Conservation (phyloP, 306 rosid genomes). For the Begonia peltatifolia region DNA sequence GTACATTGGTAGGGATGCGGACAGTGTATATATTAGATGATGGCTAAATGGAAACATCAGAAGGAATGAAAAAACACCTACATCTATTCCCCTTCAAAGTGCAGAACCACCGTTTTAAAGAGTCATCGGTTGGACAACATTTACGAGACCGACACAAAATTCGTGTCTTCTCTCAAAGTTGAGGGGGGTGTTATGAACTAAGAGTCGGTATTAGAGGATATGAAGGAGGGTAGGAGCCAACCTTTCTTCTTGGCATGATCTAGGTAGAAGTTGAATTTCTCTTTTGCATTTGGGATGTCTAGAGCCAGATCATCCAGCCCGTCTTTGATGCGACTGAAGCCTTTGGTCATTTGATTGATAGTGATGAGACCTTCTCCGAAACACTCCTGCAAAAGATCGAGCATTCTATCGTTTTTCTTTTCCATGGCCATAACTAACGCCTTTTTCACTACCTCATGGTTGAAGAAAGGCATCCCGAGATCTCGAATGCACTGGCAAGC, state of each 20-base stretch:
- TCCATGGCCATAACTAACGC: conserved; percentile 98
- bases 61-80: conserved; percentile 3
- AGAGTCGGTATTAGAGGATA: conserved; percentile 27
- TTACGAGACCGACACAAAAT: conserved; percentile 32
- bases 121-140: conserved; percentile 10
- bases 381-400: conserved; percentile 78
- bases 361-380: conserved; percentile 83
- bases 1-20: conserved; percentile 5
- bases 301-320: conserved; percentile 89
- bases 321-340: conserved; percentile 76
- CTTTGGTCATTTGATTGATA: conserved; percentile 82
- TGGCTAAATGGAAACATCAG: conserved; percentile 2
- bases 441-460: conserved; percentile 98
- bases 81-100: not conserved
- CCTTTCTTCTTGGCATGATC: conserved; percentile 60
- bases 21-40: conserved; percentile 2
- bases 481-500: conserved; percentile 96
- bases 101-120: not conserved
- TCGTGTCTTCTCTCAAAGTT: conserved; percentile 27
- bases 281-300: conserved; percentile 77
- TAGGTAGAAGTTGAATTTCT: conserved; percentile 58
- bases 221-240: conserved; percentile 65
- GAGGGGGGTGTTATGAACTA: conserved; percentile 18
- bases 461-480: conserved; percentile 89
- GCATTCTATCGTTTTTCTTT: conserved; percentile 84